Conservation (phyloP, 192 early-diverging fungal species). For the Rhizoclosmatium globosum region DNA sequence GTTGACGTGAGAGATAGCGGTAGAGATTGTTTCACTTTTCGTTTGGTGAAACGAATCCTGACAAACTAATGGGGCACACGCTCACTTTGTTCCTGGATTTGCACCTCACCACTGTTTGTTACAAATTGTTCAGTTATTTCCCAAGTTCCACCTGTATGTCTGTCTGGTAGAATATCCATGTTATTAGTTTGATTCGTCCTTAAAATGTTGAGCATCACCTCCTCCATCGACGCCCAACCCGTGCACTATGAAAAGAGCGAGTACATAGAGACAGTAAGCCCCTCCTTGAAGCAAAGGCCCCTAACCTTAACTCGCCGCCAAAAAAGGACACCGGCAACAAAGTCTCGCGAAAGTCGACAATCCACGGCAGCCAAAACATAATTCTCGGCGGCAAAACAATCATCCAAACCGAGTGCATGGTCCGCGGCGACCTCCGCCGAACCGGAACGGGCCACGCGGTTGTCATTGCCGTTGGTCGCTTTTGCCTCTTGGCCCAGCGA, state of each 20-base stretch:
- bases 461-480: conserved; percentile 89
- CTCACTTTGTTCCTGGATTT: no score
- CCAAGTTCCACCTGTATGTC: no score
- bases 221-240: conserved; percentile 73
- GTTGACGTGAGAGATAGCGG: no score
- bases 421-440: conserved; percentile 92
- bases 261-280: conserved; percentile 93
- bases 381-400: conserved; percentile 96
- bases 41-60: no score
- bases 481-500: conserved; percentile 79
- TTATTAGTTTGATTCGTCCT: no score
- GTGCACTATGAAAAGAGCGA: conserved; percentile 81
- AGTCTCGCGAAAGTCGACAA: conserved; percentile 90
- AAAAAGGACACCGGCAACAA: conserved; percentile 95
- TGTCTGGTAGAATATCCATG: no score
- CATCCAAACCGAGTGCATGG: conserved; percentile 88
- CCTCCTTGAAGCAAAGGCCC: background rate
- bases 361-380: conserved; percentile 94
- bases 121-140: no score
- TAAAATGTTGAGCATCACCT: background rate
- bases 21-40: no score
- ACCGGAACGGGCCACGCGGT: conserved; percentile 88
- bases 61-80: no score
- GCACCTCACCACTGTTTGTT: no score
- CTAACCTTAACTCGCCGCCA: background rate